Base-by-base conservation (phyloP, 495 filamentous ascomycete species). In the Aspergillus wentii region DNA sequence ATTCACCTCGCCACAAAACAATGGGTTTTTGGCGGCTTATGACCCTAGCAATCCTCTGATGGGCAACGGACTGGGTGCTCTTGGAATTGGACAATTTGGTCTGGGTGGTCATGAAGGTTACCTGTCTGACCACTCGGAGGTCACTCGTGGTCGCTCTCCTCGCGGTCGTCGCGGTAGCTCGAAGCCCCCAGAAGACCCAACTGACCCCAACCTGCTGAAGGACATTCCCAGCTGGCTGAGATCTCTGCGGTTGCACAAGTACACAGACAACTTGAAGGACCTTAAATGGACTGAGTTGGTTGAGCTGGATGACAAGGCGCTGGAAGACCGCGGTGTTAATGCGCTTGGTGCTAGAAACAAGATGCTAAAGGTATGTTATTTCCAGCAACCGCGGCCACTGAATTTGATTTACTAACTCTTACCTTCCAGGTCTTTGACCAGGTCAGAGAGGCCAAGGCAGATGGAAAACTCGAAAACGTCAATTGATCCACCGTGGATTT, bases 181-280 rank as follows among this genome's bases (percentile, higher is more conserved):
- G 28, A 96, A 96, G 75, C 92, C 92, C 21, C 92, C 92, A 27
- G 92, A 98, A 69, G 92, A 98, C 55, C 92, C 92, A 8, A 96
- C 91, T 9, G 94, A 98, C 58, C 83, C 86, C 8, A 78, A 71
- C 30, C 78, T 98, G 46, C 71, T 98, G 59, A 87, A 94, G 69
- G 92, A 98, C 57, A 95, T 98, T 49, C 90, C 94, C 46, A 82
- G 78, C 59, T 98, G 92, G 92, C 72, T 98, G 57, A 82, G 92
- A 66, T 96, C 87, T 59, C 72, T 97, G 53, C 81, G 92, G 42
- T 71, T 98, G 49, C 92, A 98, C 69, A 98, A 98, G 69, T 98
- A 98, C 64, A 98, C 92, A 23, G 92, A 98, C 46, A 90, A 97
- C 56, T 66, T 98, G 51, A 98, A 97, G 65, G 89, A 95, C 57